Conservation (phyloP, 345 rosid species). For the Noccaea caerulescens region DNA sequence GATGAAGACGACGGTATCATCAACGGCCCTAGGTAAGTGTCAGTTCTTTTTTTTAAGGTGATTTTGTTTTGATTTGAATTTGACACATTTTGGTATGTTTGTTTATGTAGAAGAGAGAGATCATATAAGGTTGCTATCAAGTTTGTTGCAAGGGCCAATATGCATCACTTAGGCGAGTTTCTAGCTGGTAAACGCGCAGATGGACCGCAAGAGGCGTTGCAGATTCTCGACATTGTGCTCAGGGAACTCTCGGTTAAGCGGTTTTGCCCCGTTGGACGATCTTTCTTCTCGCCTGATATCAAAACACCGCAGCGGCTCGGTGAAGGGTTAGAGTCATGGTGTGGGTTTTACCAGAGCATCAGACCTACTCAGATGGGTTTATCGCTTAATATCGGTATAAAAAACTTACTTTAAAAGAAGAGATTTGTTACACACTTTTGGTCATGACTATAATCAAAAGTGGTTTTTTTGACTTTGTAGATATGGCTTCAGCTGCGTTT, state of each 20-base stretch:
- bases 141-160: constrained; percentile 81
- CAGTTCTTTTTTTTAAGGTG: neutral
- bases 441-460: neutral
- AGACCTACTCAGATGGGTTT: constrained; percentile 99
- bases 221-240: constrained; percentile 89
- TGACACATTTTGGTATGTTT: constrained; percentile 9
- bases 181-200: constrained; percentile 90
- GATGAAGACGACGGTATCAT: constrained; percentile 75
- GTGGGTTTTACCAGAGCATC: constrained; percentile 96
- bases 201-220: constrained; percentile 89
- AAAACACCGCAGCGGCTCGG: constrained; percentile 81
- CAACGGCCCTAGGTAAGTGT: constrained; percentile 80
- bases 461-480: constrained; percentile 46
- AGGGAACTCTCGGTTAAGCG: constrained; percentile 85
- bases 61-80: neutral
- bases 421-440: neutral
- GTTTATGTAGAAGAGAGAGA: constrained; percentile 68
- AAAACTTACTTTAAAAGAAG: neutral
- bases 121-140: constrained; percentile 81
- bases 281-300: constrained; percentile 88
- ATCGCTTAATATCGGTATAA: constrained; percentile 85
- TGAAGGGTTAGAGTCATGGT: constrained; percentile 98
- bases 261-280: constrained; percentile 85
- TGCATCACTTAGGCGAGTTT: constrained; percentile 90
- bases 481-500: constrained; percentile 98